A percentile compares a stretch with the other conserved stretches of the same genome.
These are phyloP conservation scores for Ceratonia siliqua DNA, from an alignment of 306 rosid genomes.

Conservation along the genomic window DNA sequence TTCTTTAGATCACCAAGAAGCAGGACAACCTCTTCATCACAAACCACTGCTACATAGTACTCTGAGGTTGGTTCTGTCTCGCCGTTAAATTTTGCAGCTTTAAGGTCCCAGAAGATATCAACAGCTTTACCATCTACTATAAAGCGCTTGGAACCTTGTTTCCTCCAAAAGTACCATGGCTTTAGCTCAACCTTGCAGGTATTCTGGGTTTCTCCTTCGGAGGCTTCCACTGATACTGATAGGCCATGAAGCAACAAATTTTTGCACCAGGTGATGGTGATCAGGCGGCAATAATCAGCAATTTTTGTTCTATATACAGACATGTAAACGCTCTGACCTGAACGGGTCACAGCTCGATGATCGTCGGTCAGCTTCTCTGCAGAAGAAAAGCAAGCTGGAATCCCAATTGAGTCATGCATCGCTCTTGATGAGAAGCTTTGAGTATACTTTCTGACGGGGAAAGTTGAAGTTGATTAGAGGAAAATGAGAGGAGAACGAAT, in stretches of 20 bases:
- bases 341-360: conserved; percentile 57
- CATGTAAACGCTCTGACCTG: conserved; percentile 80
- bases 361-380: conserved; percentile 50
- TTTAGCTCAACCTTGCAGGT: conserved; percentile 84
- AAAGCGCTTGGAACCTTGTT: conserved; percentile 74
- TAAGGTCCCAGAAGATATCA: conserved; percentile 80
- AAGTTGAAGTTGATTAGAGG: background rate
- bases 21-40: conserved; percentile 74
- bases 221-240: conserved; percentile 69
- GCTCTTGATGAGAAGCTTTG: conserved; percentile 15
- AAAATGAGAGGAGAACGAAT: conserved; percentile 31
- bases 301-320: conserved; percentile 70
- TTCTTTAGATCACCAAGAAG: conserved; percentile 80
- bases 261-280: conserved; percentile 83
- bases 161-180: conserved; percentile 94
- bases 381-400: conserved; percentile 77
- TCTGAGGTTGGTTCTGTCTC: conserved; percentile 82
- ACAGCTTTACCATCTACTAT: conserved; percentile 56
- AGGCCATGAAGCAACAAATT: conserved; percentile 72
- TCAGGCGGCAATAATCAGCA: conserved; percentile 65
- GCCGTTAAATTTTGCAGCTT: conserved; percentile 66
- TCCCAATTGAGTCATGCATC: conserved; percentile 77
- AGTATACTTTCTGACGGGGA: background rate
- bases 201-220: conserved; percentile 65
- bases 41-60: conserved; percentile 82